These are phyloP conservation scores for Umbelopsis sp. DNA, from an alignment of 192 early-diverging fungal species.

Conservation along the genomic window DNA sequence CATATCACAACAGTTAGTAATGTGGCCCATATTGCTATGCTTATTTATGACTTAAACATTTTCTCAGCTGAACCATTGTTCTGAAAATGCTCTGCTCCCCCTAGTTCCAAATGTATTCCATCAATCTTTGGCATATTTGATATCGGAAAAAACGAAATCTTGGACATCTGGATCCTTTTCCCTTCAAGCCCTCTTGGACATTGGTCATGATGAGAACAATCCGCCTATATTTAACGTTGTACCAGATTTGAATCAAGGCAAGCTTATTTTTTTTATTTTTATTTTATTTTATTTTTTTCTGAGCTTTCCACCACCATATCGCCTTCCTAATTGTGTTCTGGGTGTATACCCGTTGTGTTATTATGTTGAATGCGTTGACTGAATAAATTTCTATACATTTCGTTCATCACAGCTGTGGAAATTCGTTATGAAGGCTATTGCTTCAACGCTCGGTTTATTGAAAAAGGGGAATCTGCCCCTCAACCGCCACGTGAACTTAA, in stretches of 20 bases:
- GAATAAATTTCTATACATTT: not conserved
- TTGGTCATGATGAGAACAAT: slow-evolving; percentile 21
- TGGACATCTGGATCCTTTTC: slow-evolving; percentile 22
- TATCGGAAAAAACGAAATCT: slow-evolving; percentile 26
- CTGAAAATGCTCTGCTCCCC: no score
- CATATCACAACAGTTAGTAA: slow-evolving; percentile 30
- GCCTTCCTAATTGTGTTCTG: no score
- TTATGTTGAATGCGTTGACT: not conserved
- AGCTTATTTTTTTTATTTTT: not conserved
- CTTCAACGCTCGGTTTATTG: slow-evolving; percentile 13
- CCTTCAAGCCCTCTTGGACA: slow-evolving; percentile 23
- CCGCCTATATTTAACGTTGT: slow-evolving; percentile 35
- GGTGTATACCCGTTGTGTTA: not conserved
- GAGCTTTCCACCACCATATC: no score
- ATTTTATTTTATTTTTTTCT: not conserved
- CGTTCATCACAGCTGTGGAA: not conserved
- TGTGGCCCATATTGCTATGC: not conserved
- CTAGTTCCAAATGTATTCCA: slow-evolving; percentile 32
- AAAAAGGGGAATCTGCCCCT: not conserved
- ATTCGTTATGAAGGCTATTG: slow-evolving; percentile 2
- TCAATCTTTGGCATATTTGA: slow-evolving; percentile 27
- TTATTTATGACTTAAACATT: not conserved
- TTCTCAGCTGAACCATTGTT: not conserved
- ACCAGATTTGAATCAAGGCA: slow-evolving; percentile 36
- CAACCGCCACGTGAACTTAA: not conserved